A percentile compares a stretch with the other conserved stretches of the same genome.
Evolutionary conservation across 139 green algal species (phyloP).

Genomic region (Mesostigma viride): DNA sequence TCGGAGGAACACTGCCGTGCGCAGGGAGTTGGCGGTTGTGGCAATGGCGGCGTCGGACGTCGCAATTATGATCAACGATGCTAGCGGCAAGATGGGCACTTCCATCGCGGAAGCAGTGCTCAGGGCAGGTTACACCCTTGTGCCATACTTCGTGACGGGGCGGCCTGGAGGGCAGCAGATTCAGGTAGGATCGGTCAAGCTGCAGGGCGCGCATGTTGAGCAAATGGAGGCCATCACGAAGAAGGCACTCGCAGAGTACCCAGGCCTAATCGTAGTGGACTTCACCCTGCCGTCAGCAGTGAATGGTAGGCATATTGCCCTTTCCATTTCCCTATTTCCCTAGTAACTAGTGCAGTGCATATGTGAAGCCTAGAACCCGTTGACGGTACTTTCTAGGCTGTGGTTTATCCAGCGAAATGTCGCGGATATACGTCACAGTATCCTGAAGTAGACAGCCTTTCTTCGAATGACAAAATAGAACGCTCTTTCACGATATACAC

Average conservation of each 20-base stretch:
- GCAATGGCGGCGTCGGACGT: not conserved
- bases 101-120: slow-evolving; percentile 20
- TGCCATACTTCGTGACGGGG: slow-evolving; percentile 11
- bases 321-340: not conserved
- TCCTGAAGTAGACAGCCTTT: too few relatives aligned
- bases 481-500: too few relatives aligned
- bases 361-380: too few relatives aligned
- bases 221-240: slow-evolving; percentile 17
- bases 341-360: too few relatives aligned
- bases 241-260: slow-evolving; percentile 42
- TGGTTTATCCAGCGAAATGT: too few relatives aligned
- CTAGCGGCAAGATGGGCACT: slow-evolving; percentile 22
- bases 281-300: slow-evolving; percentile 82
- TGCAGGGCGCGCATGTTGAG: not conserved
- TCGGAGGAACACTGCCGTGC: too few relatives aligned
- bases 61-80: slow-evolving; percentile 16
- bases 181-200: not conserved
- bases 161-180: slow-evolving; percentile 5
- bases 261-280: slow-evolving; percentile 82
- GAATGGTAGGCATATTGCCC: slow-evolving; percentile 41
- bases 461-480: too few relatives aligned
- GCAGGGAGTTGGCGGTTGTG: too few relatives aligned
- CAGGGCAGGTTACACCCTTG: slow-evolving; percentile 10
- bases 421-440: too few relatives aligned
- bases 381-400: too few relatives aligned